Evolutionary conservation across 169 alveolate genomes (phyloP), one percentile per base, ranked within the genome.

Genomic region (Plasmodium gonderi): DNA sequence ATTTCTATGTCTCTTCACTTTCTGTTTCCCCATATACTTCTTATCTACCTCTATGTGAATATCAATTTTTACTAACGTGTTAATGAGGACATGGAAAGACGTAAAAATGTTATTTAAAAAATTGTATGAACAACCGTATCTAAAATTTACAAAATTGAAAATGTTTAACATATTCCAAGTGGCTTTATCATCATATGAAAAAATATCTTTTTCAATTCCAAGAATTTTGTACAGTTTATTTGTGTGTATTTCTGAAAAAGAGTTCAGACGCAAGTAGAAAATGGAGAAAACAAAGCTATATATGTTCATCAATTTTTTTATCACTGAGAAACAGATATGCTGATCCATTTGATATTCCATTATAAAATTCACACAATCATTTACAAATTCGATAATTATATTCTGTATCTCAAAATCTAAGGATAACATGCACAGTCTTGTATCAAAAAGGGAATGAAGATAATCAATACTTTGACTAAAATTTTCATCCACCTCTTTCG

Each of bases 81-180:
- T 87, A 23, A 76, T 20, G 9, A 87, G 47, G 38, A 87, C 87
- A 75, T 87, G 93, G 20, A 87, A 87, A 17, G 93, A 87, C 0
- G 93, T 87, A 87, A 75, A 87, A 40, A 87, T 7, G 33, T 40
- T 26, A 45, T 87, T 87, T 67, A 87, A 33, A 64, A 87, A 87
- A 12, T 78, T 54, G 79, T 87, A 87, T 29, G 93, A 87, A 60
- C 89, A 87, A 1, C 93, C 93, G 26, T 87, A 87, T 75, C 93
- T 49, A 75, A 38, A 87, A 75, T 87, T 87, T 12, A 87, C 47
- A 87, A 87, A 87, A 40, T 75, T 49, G 49, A 87, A 87, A 12
- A 51, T 3, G 36, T 87, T 87, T 0, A 87, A 33, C 47, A 67
- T 75, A 54, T 74, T 64, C 65, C 38, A 60, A 36, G 49, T 74